Evolutionary conservation across 2,329 filamentous ascomycete species (phyloP).

Genomic region (Calonectria montana): DNA sequence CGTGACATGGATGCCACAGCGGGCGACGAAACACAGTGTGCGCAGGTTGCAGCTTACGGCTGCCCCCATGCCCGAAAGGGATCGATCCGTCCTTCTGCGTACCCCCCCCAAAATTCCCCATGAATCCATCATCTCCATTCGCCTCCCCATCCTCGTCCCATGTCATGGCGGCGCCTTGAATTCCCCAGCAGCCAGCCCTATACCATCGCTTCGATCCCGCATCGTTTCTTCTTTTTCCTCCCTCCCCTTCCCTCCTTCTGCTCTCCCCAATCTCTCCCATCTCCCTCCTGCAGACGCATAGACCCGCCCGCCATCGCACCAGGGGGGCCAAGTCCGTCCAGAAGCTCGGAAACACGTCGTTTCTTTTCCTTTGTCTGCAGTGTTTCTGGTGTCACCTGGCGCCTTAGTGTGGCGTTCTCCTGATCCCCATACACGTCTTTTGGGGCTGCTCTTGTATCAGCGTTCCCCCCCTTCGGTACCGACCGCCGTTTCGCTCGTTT

Average conservation of each 20-base stretch:
- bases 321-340: not conserved
- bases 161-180: slow-evolving; percentile 31
- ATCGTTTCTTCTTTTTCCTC: slow-evolving; percentile 8
- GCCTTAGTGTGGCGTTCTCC: slow-evolving; percentile 26
- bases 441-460: slow-evolving; percentile 16
- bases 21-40: slow-evolving; percentile 5
- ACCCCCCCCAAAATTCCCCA: slow-evolving; percentile 2
- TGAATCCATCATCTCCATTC: slow-evolving; percentile 28
- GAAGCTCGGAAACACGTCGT: slow-evolving; percentile 15
- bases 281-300: not conserved
- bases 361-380: slow-evolving; percentile 31
- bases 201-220: slow-evolving; percentile 20
- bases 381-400: slow-evolving; percentile 25
- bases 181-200: slow-evolving; percentile 29
- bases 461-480: not conserved
- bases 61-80: not conserved
- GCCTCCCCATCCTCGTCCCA: slow-evolving; percentile 23
- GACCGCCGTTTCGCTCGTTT: slow-evolving; percentile 2
- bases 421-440: slow-evolving; percentile 17
- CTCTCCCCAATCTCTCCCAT: slow-evolving; percentile 2
- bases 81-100: not conserved
- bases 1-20: not conserved
- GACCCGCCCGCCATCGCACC: slow-evolving; percentile 7
- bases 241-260: not conserved
- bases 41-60: not conserved